A percentile compares a stretch with the other conserved stretches of the same genome.
Evolutionary conservation across 345 rosid species (phyloP).

Genomic region (Reutealis trisperma): DNA sequence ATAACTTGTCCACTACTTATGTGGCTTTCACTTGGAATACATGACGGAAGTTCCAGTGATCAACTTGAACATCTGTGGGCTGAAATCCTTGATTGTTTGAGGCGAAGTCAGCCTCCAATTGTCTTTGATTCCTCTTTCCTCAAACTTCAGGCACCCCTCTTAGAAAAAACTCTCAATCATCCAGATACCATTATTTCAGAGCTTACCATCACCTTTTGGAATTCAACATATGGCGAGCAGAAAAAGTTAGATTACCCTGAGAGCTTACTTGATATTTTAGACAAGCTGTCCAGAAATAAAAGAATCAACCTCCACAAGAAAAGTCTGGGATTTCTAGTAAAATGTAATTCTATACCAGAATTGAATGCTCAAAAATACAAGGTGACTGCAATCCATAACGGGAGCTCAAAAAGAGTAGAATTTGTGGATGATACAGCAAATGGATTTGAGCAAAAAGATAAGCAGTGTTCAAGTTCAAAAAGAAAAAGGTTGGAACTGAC

Average conservation of each 20-base stretch:
- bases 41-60: constrained; percentile 28
- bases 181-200: constrained; percentile 38
- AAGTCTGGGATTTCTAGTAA: constrained; percentile 28
- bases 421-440: constrained; percentile 3
- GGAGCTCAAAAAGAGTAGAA: constrained; percentile 48
- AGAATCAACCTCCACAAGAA: constrained; percentile 40
- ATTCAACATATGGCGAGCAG: constrained; percentile 47
- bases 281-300: constrained; percentile 50
- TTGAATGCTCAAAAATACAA: constrained; percentile 26
- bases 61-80: constrained; percentile 44
- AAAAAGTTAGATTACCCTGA: constrained; percentile 46
- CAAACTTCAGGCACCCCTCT: constrained; percentile 46
- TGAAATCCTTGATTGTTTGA: constrained; percentile 41
- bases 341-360: constrained; percentile 15
- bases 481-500: constrained; percentile 46
- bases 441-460: constrained; percentile 13
- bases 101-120: constrained; percentile 45
- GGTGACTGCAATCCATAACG: constrained; percentile 35
- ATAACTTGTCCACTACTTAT: constrained; percentile 37
- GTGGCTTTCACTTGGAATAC: constrained; percentile 37
- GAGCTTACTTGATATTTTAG: constrained; percentile 44
- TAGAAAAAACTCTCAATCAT: constrained; percentile 49
- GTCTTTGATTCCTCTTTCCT: constrained; percentile 46
- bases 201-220: constrained; percentile 47
- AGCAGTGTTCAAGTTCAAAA: constrained; percentile 16